Base-by-base conservation (phyloP, 192 early-diverging fungal species). In the Helicostylum pulchrum region DNA sequence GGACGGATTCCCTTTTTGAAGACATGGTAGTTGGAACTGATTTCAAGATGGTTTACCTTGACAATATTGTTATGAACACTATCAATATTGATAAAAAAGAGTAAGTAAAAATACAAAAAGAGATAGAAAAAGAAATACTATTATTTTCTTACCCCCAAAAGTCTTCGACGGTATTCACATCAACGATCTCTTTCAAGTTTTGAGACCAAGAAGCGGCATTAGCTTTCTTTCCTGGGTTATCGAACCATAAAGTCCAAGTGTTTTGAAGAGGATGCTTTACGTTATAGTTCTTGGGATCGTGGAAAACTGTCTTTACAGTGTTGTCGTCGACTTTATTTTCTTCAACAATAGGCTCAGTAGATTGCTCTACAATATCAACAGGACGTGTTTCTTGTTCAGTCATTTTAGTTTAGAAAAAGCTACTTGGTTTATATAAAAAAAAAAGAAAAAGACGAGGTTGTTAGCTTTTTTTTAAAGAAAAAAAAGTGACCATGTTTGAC, bases 181-280 rank as follows among this genome's bases (percentile, higher is more conserved):
- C 94, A 61, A 94, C 89, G 19, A 99, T 71, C 53, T 90, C 87
- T 75, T 97, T 98, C 44, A 98, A 76, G 62, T 89, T 90, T 47
- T 87, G 83, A 17, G 88, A 83, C 95, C 95, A 99, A 70, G 81
- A 92, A 55, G 79, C 71, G 57, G 80, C 76, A 48, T 77, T 95
- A 32, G 90, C 83, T 74, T 87, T 87, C 76, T 90, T 91, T 56
- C 73, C 83, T 46, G 92, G 92, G 73, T 89, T 88, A 75, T 97
- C 94, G 73, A 89, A 97, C 94, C 94, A 99, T 64, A 99, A 78
- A 23, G 95, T 94, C 97, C 97, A 99, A 31, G 77, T 73, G 53
- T 90, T 77, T 71, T 95, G 86, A 46, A 99, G 87, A 54, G 87
- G 88, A 71, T 99, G 97, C 79, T 92, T 94, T 11, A 88, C 88